Conservation (phyloP, 1,139 yeast genomes). For the Candida gigantensis region DNA sequence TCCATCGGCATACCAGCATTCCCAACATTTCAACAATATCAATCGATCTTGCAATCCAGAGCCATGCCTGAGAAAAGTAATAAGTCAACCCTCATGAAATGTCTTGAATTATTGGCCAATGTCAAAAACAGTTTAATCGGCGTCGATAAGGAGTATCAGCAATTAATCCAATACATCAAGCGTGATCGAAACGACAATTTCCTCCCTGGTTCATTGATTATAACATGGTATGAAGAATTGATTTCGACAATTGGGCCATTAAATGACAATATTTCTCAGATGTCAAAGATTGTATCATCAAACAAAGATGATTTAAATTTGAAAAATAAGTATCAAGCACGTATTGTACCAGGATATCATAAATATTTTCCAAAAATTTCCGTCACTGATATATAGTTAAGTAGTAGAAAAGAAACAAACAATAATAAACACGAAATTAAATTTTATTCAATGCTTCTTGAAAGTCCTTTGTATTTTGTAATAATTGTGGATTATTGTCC, state of each 20-base stretch:
- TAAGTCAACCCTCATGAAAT: constrained; percentile 12
- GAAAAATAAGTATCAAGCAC: constrained; percentile 17
- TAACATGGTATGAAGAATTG: constrained; percentile 13
- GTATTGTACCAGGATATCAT: constrained; percentile 32
- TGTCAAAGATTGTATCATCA: constrained; percentile 30
- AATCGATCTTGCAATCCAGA: constrained; percentile 6
- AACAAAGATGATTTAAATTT: constrained; percentile 20
- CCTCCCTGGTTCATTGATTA: constrained; percentile 18
- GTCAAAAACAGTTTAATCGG: constrained; percentile 18
- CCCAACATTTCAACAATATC: constrained; percentile 48
- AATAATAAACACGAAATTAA: background rate
- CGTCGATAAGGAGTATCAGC: constrained; percentile 15
- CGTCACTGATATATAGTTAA: constrained; percentile 8
- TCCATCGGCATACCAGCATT: constrained; percentile 78
- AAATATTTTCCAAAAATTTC: constrained; percentile 42
- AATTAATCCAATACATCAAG: constrained; percentile 11
- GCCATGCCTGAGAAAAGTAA: constrained; percentile 11
- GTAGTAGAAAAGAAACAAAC: background rate
- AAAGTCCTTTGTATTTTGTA: constrained; percentile 10
- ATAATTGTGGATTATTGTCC: constrained; percentile 12
- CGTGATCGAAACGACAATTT: constrained; percentile 20
- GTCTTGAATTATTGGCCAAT: constrained; percentile 14
- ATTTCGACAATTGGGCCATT: constrained; percentile 7
- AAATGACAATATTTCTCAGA: constrained; percentile 12
- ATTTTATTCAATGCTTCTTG: constrained; percentile 7